Percentiles rank a stretch among this genome's conserved stretches.
Evolutionary conservation across 2,329 filamentous ascomycete species (phyloP).

Genomic region (Coniella vitis): DNA sequence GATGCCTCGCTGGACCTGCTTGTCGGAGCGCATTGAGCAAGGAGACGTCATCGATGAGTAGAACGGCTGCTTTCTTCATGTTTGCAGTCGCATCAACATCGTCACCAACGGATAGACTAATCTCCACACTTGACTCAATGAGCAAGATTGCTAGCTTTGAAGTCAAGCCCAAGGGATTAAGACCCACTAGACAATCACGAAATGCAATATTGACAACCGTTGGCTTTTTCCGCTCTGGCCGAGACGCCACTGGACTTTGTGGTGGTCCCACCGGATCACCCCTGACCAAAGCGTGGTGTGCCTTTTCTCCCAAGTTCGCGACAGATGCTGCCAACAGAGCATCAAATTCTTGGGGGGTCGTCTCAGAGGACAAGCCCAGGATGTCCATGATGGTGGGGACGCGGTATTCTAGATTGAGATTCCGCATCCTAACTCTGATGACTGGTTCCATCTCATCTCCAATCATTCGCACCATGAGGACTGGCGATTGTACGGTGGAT

Average conservation of each 20-base stretch:
- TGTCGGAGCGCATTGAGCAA: conserved; percentile 30
- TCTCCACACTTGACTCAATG: conserved; percentile 68
- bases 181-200: conserved; percentile 71
- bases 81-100: conserved; percentile 59
- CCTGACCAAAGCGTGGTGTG: conserved; percentile 41
- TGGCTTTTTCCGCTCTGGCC: conserved; percentile 39
- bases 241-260: conserved; percentile 19
- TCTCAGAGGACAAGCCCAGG: conserved; percentile 60
- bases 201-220: conserved; percentile 68
- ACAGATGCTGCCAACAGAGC: conserved; percentile 72
- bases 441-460: conserved; percentile 91
- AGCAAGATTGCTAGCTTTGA: conserved; percentile 77
- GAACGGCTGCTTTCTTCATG: conserved; percentile 72
- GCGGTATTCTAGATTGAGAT: conserved; percentile 80
- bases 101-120: conserved; percentile 57
- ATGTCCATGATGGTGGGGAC: conserved; percentile 77
- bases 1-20: conserved; percentile 31
- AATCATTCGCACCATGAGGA: conserved; percentile 83
- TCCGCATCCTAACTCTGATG: conserved; percentile 80
- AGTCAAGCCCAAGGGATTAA: conserved; percentile 70
- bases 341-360: conserved; percentile 66
- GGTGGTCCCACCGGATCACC: conserved; percentile 15
- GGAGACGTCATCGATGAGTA: conserved; percentile 71
- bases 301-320: conserved; percentile 63
- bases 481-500: conserved; percentile 31